Evolutionary conservation across 495 filamentous ascomycete species (phyloP), one percentile per base, ranked within the genome.

Genomic region (Daldinia caldariorum): DNA sequence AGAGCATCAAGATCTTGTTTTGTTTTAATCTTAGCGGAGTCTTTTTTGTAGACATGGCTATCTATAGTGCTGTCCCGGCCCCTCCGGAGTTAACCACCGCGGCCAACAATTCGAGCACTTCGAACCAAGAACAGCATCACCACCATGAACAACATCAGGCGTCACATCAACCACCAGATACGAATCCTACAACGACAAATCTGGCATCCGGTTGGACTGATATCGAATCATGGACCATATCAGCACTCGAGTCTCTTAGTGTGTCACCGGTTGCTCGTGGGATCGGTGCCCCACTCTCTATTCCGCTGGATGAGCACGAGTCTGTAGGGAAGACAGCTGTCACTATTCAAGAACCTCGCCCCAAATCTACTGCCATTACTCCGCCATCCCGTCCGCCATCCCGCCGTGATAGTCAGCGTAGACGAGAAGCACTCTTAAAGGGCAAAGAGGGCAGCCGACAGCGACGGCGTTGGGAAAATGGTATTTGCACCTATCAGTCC

Each of bases 381-480:
- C 74, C 79, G 12, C 80, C 78, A 31, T 79, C 74, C 49, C 76
- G 77, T 9, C 74, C 80, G 29, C 74, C 70, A 0, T 79, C 78
- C 47, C 72, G 75, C 29, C 79, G 84, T 6, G 84, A 86, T 49
- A 85, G 80, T 66, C 74, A 79, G 70, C 77, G 77, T 43, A 74
- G 73, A 43, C 78, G 94, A 29, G 94, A 97, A 74, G 89, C 89
- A 9, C 71, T 96, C 56, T 81, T 94, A n/a, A 94, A 92, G 79
- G 95, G 94, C 54, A 97, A 94, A 70, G 93, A 97, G 74, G 95
- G 95, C n/a, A 93, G 88, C 66, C 86, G 94, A 47, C 88, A 94
- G 61, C 85, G 95, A 51, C 90, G 92, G 74, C 85, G 94, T 43
- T 97, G 94, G 93, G 95, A 99, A 82, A 99, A 99, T 78, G 94